A percentile compares a stretch with the other conserved stretches of the same genome.
phyloP scores from a whole-genome alignment of 345 rosid genomes.

The Erucastrum elatum region DNA sequence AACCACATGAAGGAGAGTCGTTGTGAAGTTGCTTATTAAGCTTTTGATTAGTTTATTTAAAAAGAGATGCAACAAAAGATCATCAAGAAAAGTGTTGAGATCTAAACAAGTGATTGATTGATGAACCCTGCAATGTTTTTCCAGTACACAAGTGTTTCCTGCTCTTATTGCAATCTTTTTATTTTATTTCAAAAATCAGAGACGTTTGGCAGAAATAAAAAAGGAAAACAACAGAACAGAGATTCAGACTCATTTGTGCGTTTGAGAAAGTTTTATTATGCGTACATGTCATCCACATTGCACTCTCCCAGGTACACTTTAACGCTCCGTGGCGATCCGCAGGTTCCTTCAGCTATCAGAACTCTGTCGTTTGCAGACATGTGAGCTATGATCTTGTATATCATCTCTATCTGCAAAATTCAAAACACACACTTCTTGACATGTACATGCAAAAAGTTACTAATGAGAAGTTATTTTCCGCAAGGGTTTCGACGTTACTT shows the following conservation, averaged over 20 bases:
- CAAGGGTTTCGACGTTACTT: slow-evolving; percentile 43
- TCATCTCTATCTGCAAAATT: slow-evolving; percentile 84
- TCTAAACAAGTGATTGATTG: background rate
- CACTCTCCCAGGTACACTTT: slow-evolving; percentile 90
- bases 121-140: slow-evolving; percentile 15
- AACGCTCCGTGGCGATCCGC: slow-evolving; percentile 90
- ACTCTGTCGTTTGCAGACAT: slow-evolving; percentile 97
- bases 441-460: background rate
- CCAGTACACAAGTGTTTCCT: slow-evolving; percentile 21
- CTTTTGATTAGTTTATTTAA: background rate
- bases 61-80: background rate
- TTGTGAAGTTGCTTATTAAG: background rate
- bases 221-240: slow-evolving; percentile 1
- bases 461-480: background rate
- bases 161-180: slow-evolving; percentile 18
- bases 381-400: slow-evolving; percentile 89
- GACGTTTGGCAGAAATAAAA: slow-evolving; percentile 15
- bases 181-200: background rate
- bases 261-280: slow-evolving; percentile 37
- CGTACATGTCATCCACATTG: slow-evolving; percentile 67
- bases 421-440: slow-evolving; percentile 24
- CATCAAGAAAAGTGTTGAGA: background rate
- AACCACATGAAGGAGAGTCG: background rate
- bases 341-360: slow-evolving; percentile 83
- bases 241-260: slow-evolving; percentile 9